Conservation (phyloP, 2,329 filamentous ascomycete genomes). For the Tolypocladium ovalisporum region DNA sequence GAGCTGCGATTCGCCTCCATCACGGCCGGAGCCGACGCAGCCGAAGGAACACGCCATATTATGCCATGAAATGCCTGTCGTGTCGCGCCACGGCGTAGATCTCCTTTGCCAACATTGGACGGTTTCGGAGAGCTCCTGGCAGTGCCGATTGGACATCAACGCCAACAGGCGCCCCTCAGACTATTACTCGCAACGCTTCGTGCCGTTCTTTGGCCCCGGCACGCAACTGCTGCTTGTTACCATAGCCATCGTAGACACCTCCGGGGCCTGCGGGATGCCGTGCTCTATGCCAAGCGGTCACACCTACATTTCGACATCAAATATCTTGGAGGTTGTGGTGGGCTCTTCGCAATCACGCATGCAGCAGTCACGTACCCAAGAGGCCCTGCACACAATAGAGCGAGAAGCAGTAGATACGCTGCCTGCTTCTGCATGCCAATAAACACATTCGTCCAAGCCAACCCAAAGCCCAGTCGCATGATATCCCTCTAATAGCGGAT, state of each 20-base stretch:
- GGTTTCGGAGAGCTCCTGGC: neutral
- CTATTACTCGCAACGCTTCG: neutral
- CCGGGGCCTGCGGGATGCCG: neutral
- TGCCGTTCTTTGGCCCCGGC: neutral
- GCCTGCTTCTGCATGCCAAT: constrained; percentile 12
- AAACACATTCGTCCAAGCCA: constrained; percentile 23
- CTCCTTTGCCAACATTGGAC: neutral
- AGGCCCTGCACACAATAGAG: neutral
- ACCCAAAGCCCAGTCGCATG: constrained; percentile 25
- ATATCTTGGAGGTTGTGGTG: neutral
- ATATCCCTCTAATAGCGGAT: constrained; percentile 25
- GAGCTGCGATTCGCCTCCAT: neutral
- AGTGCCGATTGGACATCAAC: neutral
- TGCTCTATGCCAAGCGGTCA: neutral
- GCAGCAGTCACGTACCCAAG: neutral
- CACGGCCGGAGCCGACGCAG: neutral
- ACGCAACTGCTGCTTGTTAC: too few relatives aligned
- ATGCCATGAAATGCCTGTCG: neutral
- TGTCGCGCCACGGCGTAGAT: neutral
- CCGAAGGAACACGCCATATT: neutral
- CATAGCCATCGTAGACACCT: neutral
- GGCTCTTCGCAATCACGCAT: neutral
- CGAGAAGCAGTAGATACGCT: constrained; percentile 7
- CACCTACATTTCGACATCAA: neutral
- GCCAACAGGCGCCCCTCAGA: neutral